Percentiles rank a stretch among this genome's conserved stretches.
Conservation (phyloP, 306 rosid species). For the Pueraria montana region DNA sequence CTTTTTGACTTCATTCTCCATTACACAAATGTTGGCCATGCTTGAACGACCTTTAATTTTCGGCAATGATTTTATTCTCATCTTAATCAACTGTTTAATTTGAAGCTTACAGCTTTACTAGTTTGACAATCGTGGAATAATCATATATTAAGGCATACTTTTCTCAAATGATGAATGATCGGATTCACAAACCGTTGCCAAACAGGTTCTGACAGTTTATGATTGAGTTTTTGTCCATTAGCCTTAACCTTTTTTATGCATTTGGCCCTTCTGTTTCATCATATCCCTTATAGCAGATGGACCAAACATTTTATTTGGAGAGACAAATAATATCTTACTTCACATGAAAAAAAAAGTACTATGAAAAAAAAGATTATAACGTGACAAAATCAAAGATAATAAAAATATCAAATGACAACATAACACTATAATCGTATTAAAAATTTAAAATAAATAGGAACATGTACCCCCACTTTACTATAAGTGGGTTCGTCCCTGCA, state of each 20-base stretch:
- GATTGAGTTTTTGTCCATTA: background rate
- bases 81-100: background rate
- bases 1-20: background rate
- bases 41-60: background rate
- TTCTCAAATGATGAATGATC: background rate
- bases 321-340: background rate
- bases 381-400: background rate
- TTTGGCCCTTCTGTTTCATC: background rate
- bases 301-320: background rate
- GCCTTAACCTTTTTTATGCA: background rate
- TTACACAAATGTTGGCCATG: background rate
- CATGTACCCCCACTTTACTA: too few relatives aligned
- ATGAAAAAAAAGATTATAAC: background rate
- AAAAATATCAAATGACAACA: background rate
- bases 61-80: background rate
- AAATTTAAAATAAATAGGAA: background rate
- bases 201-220: constrained; percentile 1
- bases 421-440: background rate
- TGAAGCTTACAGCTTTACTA: background rate
- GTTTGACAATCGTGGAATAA: background rate
- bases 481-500: too few relatives aligned
- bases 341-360: background rate
- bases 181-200: background rate
- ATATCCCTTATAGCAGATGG: background rate
- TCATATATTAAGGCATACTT: background rate